A percentile compares a stretch with the other conserved stretches of the same genome.
Conservation (phyloP, 1,139 yeast genomes). For the Meyerozyma sp. region DNA sequence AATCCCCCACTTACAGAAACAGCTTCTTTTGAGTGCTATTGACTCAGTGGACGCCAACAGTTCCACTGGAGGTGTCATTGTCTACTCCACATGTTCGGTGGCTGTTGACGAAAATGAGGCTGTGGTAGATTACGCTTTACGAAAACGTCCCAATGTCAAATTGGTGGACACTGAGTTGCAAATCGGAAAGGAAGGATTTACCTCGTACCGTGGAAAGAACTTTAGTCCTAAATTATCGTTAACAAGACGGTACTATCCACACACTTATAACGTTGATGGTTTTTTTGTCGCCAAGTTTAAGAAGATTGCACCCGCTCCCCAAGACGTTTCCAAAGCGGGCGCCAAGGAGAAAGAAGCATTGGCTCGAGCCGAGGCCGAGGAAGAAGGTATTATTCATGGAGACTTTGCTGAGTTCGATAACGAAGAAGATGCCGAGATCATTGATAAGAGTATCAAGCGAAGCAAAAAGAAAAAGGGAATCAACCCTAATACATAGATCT, state of each 20-base stretch:
- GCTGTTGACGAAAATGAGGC: slow-evolving; percentile 98
- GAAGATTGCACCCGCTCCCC: slow-evolving; percentile 83
- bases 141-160: slow-evolving; percentile 94
- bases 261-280: slow-evolving; percentile 97
- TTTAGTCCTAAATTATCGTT: slow-evolving; percentile 72
- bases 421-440: slow-evolving; percentile 68
- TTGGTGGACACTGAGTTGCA: slow-evolving; percentile 90
- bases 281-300: slow-evolving; percentile 95
- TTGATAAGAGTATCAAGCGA: slow-evolving; percentile 69
- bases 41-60: slow-evolving; percentile 95
- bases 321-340: slow-evolving; percentile 80
- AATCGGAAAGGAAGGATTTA: slow-evolving; percentile 94
- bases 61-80: slow-evolving; percentile 88
- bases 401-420: slow-evolving; percentile 84
- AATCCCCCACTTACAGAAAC: slow-evolving; percentile 95
- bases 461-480: slow-evolving; percentile 76
- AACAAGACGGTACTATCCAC: slow-evolving; percentile 96
- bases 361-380: slow-evolving; percentile 75
- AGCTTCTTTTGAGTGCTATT: slow-evolving; percentile 86
- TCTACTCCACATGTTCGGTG: slow-evolving; percentile 96
- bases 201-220: slow-evolving; percentile 87
- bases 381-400: slow-evolving; percentile 75
- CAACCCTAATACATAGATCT: slow-evolving; percentile 44
- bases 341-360: slow-evolving; percentile 80
- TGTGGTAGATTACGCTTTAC: slow-evolving; percentile 95